A percentile compares a stretch with the other conserved stretches of the same genome.
These are phyloP conservation scores for Penicillium sclerotigenum DNA, from an alignment of 2,329 filamentous ascomycete genomes.

Conservation along the genomic window DNA sequence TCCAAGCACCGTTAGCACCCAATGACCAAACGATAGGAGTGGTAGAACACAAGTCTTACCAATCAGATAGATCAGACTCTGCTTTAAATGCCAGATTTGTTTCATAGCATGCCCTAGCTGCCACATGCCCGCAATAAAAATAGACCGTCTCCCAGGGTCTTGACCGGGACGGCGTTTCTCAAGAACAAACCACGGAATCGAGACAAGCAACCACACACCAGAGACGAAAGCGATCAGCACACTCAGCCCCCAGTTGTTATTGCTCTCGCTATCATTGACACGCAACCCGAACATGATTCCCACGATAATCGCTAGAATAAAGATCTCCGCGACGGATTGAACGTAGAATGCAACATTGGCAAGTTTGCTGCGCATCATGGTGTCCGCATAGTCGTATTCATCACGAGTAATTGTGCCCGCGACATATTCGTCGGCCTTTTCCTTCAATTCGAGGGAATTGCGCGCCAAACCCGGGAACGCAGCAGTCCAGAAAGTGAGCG, in stretches of 20 bases:
- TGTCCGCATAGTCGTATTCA: conserved; percentile 61
- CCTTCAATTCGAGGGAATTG: conserved; percentile 52
- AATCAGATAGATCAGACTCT: conserved; percentile 63
- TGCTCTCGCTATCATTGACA: conserved; percentile 56
- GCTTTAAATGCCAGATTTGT: conserved; percentile 63
- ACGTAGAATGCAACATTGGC: conserved; percentile 64
- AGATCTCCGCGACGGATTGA: conserved; percentile 60
- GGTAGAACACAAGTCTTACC: conserved; percentile 36
- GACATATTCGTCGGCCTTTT: conserved; percentile 50
- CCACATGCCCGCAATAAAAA: conserved; percentile 59
- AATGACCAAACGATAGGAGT: not conserved
- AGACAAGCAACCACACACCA: conserved; percentile 61
- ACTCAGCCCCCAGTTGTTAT: conserved; percentile 65
- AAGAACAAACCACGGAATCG: conserved; percentile 64
- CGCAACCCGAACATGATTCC: conserved; percentile 61
- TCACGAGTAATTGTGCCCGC: conserved; percentile 54
- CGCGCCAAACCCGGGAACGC: conserved; percentile 59
- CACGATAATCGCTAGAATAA: conserved; percentile 63
- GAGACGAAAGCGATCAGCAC: conserved; percentile 65
- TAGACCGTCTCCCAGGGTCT: conserved; percentile 46
- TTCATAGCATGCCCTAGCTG: conserved; percentile 57
- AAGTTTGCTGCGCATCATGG: conserved; percentile 61
- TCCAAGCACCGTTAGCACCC: not conserved
- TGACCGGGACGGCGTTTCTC: conserved; percentile 64
- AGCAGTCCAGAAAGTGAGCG: conserved; percentile 66